Percentiles rank a stretch among this genome's conserved stretches.
These are phyloP conservation scores for Jacaranda mimosifolia DNA, from an alignment of 257 asterid genomes.

Conservation along the genomic window DNA sequence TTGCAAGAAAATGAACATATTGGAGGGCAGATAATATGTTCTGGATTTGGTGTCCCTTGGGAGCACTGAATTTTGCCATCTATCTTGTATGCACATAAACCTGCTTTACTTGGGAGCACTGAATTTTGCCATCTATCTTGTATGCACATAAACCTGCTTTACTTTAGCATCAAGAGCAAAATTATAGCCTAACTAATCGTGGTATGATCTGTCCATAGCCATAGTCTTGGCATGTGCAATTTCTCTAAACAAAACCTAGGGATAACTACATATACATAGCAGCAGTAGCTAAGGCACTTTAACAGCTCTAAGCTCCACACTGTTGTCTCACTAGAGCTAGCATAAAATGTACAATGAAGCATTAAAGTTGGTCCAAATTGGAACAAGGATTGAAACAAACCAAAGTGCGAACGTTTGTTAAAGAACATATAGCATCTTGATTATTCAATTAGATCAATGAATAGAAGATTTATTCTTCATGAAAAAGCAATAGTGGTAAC, in stretches of 20 bases:
- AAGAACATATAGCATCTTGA: neutral
- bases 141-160: slow-evolving; percentile 31
- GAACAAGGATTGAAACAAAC: neutral
- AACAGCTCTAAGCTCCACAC: slow-evolving; percentile 12
- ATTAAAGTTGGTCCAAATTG: neutral
- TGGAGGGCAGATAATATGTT: slow-evolving; percentile 52
- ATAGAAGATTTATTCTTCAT: slow-evolving; percentile 25
- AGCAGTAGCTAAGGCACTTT: neutral
- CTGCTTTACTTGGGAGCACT: slow-evolving; percentile 37
- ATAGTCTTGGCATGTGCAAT: neutral
- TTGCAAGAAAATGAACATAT: slow-evolving; percentile 47
- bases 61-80: slow-evolving; percentile 43
- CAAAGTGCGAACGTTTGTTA: slow-evolving; percentile 14
- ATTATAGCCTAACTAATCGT: neutral
- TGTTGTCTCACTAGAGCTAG: neutral
- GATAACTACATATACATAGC: neutral
- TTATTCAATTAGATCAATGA: neutral
- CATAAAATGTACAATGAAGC: neutral
- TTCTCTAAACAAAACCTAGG: too few species aligned
- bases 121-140: slow-evolving; percentile 44
- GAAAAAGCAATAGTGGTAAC: slow-evolving; percentile 2
- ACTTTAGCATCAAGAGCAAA: slow-evolving; percentile 20
- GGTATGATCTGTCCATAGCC: neutral
- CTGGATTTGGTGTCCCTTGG: slow-evolving; percentile 44
- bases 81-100: slow-evolving; percentile 32